A percentile compares a stretch with the other conserved stretches of the same genome.
phyloP scores from a whole-genome alignment of 805 yeast genomes.

The Pichia deserticola region DNA sequence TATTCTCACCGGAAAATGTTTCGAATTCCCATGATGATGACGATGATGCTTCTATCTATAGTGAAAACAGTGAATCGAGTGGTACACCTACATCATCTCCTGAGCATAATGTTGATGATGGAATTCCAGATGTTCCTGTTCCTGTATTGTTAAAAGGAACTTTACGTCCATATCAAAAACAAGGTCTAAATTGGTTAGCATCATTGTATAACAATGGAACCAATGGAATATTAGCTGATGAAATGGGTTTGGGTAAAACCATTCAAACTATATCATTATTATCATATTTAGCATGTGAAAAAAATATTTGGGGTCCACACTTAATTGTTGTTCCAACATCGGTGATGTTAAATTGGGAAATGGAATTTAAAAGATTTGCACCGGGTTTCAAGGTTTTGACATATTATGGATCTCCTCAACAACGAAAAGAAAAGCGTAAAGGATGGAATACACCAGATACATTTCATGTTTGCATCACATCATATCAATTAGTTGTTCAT shows the following conservation, averaged over 20 bases:
- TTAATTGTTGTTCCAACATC: conserved; percentile 95
- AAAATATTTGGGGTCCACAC: conserved; percentile 97
- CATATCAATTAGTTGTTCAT: conserved; percentile 95
- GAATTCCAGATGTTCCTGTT: conserved; percentile 65
- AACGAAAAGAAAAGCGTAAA: conserved; percentile 87
- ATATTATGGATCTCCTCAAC: conserved; percentile 95
- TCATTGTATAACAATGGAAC: conserved; percentile 87
- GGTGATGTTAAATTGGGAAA: conserved; percentile 97
- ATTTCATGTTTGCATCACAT: conserved; percentile 94
- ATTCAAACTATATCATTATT: conserved; percentile 89
- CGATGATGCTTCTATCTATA: conserved; percentile 32
- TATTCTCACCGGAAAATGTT: conserved; percentile 23
- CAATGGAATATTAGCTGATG: conserved; percentile 96
- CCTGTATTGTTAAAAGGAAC: conserved; percentile 77
- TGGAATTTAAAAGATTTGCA: conserved; percentile 97
- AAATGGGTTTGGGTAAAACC: conserved; percentile 97
- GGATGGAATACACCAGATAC: conserved; percentile 98
- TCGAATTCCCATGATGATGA: conserved; percentile 6
- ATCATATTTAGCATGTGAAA: conserved; percentile 86
- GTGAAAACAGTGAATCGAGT: conserved; percentile 17
- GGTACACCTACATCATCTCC: conserved; percentile 33
- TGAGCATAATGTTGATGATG: conserved; percentile 16
- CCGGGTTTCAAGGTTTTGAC: conserved; percentile 96
- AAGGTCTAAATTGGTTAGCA: conserved; percentile 95
- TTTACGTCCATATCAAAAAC: conserved; percentile 85